Base-by-base conservation (phyloP, 2,329 filamentous ascomycete genomes). In the Claviceps cyperi region DNA sequence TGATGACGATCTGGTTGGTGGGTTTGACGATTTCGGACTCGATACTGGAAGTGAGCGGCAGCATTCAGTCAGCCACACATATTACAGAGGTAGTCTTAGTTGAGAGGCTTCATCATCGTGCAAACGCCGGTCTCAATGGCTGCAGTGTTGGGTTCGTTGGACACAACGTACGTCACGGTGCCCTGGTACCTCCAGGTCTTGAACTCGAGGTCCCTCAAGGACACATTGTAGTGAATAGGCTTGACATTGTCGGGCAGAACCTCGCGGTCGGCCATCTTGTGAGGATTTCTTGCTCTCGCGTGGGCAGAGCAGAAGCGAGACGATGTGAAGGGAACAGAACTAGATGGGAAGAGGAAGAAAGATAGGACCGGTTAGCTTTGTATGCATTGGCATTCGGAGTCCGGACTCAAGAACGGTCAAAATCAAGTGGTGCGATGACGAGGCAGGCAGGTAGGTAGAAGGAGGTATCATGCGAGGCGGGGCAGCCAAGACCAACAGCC, bases 191-290 rank as follows among this genome's bases (percentile, higher is more conserved):
- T 80, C 82, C 79, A 82, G 49, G 69, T 67, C 52, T 69, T 69
- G 57, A 91, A 95, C 52, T 95, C 83, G 55, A 98, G 72, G 59
- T 92, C 83, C 62, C 75, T 80, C 58, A 98, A 77, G 50, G 83
- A 87, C 56, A 98, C 74, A 60, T 79, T 74, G 70, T 98, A 98
- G 71, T 97, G 88, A 54, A 75, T 72, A 2, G 92, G 89, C 70
- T 88, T 91, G 63, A 91, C 80, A 57, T 67, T 68, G 59, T 73
- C 71, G 46, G 80, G 78, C 54, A 83, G 75, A 56, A 80, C 72
- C 53, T 83, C 78, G 63, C 80, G 73, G 65, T 82, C 78, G 48
- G 70, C 66, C 72, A 80, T 80, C 47, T 61, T 63, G 52, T 53
- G 46, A 48, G 57, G 59, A 53, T 64, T 64, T 48, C 57, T 57